Evolutionary conservation across 1,284 basidiomycete species (phyloP), one percentile per base, ranked within the genome.

Genomic region (Trichosporon faecale): DNA sequence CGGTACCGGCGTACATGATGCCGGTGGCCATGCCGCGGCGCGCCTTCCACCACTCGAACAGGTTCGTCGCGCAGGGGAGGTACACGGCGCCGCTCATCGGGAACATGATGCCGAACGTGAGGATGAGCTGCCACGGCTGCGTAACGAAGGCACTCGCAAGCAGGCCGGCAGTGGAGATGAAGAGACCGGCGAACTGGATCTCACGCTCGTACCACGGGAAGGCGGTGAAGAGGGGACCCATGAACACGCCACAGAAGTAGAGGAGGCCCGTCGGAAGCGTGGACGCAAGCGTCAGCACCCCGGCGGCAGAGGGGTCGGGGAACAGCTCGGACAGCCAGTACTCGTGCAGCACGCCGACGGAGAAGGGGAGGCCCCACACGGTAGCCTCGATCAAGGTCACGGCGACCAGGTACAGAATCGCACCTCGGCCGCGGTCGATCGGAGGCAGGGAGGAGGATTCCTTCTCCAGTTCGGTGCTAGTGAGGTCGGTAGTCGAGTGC

Each of bases 301-400:
- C 23, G 55, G 61, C 63, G 1, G 69, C 67, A 1, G 74, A 77
- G 9, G 76, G 72, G 21, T 40, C 44, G 8, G 77, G 75, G 67
- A 84, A 84, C 25, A 81, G 69, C n/a, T 68, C 70, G 46, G 73
- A 72, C 5, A 75, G 78, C 81, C 82, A 83, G 68, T 81, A 83
- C 40, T 75, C 75, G 70, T 80, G 78, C 57, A 65, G 73, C 21
- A 82, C 76, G 71, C 80, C 80, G 63, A 81, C 76, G 16, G 78
- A 76, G 68, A 78, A 83, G n/a, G 80, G 79, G n/a, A 83, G 66
- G 2, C 82, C 82, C 78, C 80, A 84, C 5, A 82, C 75, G 11
- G 78, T 64, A 9, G 74, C 71, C 72, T 84, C 82, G 29, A 79
- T 75, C 5, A 76, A 55, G 2, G 80, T 81, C 0, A 81, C 81